phyloP scores from a whole-genome alignment of 805 yeast species.

The Suhomyces kilbournensis region DNA sequence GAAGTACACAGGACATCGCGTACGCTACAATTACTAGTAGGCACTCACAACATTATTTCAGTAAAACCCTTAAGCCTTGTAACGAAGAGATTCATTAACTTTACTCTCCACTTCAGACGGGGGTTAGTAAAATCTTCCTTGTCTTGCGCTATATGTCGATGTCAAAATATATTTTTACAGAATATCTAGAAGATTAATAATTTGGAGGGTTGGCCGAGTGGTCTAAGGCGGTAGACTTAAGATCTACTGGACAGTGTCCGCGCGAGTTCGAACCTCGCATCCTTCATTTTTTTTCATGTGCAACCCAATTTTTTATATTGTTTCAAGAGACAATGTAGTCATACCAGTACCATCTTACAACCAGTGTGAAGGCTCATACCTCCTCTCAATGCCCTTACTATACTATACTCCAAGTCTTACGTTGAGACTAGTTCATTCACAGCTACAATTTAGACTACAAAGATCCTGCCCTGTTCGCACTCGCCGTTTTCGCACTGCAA shows the following conservation, averaged over 20 bases:
- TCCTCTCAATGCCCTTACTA: background rate
- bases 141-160: too few relatives aligned
- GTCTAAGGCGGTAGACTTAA: conserved; percentile 49
- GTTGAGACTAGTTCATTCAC: background rate
- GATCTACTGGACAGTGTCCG: conserved; percentile 46
- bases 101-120: too few relatives aligned
- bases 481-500: background rate
- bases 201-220: conserved; percentile 53
- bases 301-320: background rate
- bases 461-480: background rate
- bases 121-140: too few relatives aligned
- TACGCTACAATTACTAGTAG: too few relatives aligned
- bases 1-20: too few relatives aligned
- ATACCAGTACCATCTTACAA: background rate
- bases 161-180: background rate
- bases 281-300: conserved; percentile 31
- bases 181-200: background rate
- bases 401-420: background rate
- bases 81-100: too few relatives aligned
- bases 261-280: conserved; percentile 49
- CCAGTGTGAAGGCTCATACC: background rate
- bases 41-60: too few relatives aligned
- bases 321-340: background rate
- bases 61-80: too few relatives aligned
- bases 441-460: background rate